phyloP scores from a whole-genome alignment of 805 yeast genomes.

The Candida schatavii region DNA sequence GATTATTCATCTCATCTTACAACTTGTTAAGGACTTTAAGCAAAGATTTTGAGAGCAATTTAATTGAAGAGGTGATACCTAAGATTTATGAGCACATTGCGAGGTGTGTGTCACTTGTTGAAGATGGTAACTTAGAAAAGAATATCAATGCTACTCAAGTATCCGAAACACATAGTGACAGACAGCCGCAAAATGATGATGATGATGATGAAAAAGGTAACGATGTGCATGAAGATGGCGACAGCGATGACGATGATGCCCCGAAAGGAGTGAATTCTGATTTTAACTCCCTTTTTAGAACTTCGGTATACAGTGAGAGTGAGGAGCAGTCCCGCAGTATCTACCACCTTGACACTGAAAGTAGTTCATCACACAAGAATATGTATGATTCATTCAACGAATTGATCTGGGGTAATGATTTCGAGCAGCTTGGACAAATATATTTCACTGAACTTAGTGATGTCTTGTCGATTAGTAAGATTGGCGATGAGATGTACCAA shows the following conservation, averaged over 20 bases:
- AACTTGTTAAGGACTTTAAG: slow-evolving; percentile 9
- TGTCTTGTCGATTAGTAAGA: slow-evolving; percentile 27
- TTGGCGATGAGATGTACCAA: slow-evolving; percentile 22
- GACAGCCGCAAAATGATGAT: background rate
- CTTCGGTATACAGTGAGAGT: slow-evolving; percentile 22
- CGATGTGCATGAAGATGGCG: background rate
- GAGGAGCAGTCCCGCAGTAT: slow-evolving; percentile 24
- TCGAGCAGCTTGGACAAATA: slow-evolving; percentile 26
- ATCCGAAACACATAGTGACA: background rate
- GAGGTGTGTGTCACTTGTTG: background rate
- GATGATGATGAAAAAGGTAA: background rate
- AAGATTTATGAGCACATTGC: slow-evolving; percentile 14
- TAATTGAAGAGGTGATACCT: slow-evolving; percentile 20
- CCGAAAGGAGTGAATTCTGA: slow-evolving; percentile 2
- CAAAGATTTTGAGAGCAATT: background rate
- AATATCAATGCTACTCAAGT: background rate
- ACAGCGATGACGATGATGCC: slow-evolving; percentile 6
- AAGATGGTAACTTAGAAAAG: slow-evolving; percentile 13
- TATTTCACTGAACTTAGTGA: slow-evolving; percentile 27
- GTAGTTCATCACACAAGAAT: slow-evolving; percentile 21
- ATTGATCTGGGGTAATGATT: slow-evolving; percentile 35
- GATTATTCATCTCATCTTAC: slow-evolving; percentile 22
- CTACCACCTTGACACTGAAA: slow-evolving; percentile 31
- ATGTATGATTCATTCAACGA: slow-evolving; percentile 33
- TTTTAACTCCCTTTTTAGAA: background rate